These are phyloP conservation scores for Dillenia turbinata DNA, from an alignment of 164 flowering plant species.

Conservation along the genomic window DNA sequence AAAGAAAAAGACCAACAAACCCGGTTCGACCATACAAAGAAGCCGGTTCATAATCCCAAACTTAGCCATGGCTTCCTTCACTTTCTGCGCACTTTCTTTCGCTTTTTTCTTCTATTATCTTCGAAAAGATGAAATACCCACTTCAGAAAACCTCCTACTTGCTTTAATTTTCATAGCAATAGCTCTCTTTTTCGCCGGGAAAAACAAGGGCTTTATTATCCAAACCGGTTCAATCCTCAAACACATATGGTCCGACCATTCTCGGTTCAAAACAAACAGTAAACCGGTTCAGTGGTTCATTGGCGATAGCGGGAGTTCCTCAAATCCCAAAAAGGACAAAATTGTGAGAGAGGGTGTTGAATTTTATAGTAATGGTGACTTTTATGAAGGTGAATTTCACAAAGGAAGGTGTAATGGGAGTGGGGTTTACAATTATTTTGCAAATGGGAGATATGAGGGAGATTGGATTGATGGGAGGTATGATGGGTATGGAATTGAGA, in stretches of 20 bases:
- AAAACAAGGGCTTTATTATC: constrained; percentile 38
- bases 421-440: constrained; percentile 75
- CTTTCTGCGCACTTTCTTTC: constrained; percentile 20
- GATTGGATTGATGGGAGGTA: constrained; percentile 92
- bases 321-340: constrained; percentile 12
- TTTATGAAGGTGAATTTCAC: constrained; percentile 90
- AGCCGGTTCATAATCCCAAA: constrained; percentile 24
- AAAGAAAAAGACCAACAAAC: constrained; percentile 27
- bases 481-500: constrained; percentile 88
- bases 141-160: constrained; percentile 60
- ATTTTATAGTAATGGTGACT: constrained; percentile 85
- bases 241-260: constrained; percentile 21
- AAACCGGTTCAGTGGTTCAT: constrained; percentile 75
- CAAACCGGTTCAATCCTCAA: constrained; percentile 18
- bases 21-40: constrained; percentile 14
- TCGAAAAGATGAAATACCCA: constrained; percentile 40
- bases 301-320: constrained; percentile 30
- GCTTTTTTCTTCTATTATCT: constrained; percentile 29
- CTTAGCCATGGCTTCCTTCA: constrained; percentile 25
- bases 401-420: constrained; percentile 80
- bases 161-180: constrained; percentile 58
- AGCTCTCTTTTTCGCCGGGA: constrained; percentile 35
- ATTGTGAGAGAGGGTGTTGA: constrained; percentile 64
- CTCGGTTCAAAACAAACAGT: constrained; percentile 9
- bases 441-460: constrained; percentile 85